Evolutionary conservation across 75 land plant species (phyloP).

Genomic region (Picea sitchensis): DNA sequence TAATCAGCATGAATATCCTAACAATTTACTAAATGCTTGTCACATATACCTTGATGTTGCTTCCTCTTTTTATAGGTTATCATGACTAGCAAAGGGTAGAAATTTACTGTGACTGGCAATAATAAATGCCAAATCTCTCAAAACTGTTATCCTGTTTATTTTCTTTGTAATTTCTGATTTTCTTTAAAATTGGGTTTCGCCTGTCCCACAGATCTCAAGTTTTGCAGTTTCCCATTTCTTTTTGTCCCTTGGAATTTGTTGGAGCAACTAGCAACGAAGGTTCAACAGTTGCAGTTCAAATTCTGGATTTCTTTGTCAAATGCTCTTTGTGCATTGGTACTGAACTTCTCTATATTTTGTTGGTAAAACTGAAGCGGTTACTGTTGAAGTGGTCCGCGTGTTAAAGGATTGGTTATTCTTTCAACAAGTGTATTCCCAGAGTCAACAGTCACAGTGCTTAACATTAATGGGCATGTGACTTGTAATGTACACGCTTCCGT

Average conservation of each 20-base stretch:
- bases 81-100: too few species aligned
- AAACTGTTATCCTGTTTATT: background rate
- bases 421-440: constrained; percentile 88
- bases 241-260: constrained; percentile 74
- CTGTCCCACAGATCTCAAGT: background rate
- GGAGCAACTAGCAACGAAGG: constrained; percentile 71
- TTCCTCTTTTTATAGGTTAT: too few species aligned
- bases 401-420: constrained; percentile 89
- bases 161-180: background rate
- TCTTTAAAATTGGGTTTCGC: background rate
- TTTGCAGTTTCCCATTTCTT: constrained; percentile 75
- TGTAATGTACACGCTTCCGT: constrained; percentile 35
- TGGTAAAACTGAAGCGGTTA: constrained; percentile 89
- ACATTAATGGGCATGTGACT: constrained; percentile 82
- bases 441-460: constrained; percentile 76
- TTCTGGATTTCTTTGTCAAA: constrained; percentile 85
- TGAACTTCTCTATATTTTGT: constrained; percentile 83
- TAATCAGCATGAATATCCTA: too few species aligned
- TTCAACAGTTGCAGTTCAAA: constrained; percentile 72
- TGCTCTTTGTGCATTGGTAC: constrained; percentile 80
- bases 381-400: constrained; percentile 88
- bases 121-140: background rate
- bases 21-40: too few species aligned
- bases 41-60: too few species aligned
- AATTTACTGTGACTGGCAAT: background rate